Evolutionary conservation across 805 yeast species (phyloP).

Genomic region (Sugiyamaella chiloensis): DNA sequence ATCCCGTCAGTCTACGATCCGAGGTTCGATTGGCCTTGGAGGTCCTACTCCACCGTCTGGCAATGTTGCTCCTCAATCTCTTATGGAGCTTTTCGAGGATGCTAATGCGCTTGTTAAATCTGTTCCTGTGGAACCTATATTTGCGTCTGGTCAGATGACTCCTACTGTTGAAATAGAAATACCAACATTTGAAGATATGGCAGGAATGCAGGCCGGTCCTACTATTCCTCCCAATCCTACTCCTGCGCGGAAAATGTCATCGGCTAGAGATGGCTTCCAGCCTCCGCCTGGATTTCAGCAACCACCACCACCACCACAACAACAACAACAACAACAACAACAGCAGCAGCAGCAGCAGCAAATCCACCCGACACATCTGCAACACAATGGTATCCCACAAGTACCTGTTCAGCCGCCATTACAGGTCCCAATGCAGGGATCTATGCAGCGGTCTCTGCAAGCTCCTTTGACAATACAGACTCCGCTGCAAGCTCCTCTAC

Average conservation of each 20-base stretch:
- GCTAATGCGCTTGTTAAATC: neutral
- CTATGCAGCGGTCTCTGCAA: neutral
- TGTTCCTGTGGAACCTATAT: slow-evolving; percentile 13
- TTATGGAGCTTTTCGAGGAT: slow-evolving; percentile 67
- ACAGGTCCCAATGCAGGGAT: neutral
- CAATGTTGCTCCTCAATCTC: slow-evolving; percentile 66
- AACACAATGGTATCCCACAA: neutral
- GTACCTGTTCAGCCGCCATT: neutral
- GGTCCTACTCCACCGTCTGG: neutral
- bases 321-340: no score
- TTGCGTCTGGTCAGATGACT: slow-evolving; percentile 8
- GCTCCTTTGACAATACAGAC: neutral
- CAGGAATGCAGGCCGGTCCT: slow-evolving; percentile 15
- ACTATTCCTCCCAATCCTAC: neutral
- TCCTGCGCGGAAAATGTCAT: neutral
- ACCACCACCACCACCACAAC: neutral
- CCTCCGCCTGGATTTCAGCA: neutral
- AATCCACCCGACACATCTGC: neutral
- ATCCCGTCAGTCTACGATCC: slow-evolving; percentile 8
- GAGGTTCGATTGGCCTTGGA: slow-evolving; percentile 2
- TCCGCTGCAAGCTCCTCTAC: neutral
- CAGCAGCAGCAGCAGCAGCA: no score
- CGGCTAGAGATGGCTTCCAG: neutral
- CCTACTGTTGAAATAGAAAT: slow-evolving; percentile 30
- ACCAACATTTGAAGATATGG: slow-evolving; percentile 28